Evolutionary conservation across 345 rosid genomes (phyloP).

Genomic region (Populus davidiana): DNA sequence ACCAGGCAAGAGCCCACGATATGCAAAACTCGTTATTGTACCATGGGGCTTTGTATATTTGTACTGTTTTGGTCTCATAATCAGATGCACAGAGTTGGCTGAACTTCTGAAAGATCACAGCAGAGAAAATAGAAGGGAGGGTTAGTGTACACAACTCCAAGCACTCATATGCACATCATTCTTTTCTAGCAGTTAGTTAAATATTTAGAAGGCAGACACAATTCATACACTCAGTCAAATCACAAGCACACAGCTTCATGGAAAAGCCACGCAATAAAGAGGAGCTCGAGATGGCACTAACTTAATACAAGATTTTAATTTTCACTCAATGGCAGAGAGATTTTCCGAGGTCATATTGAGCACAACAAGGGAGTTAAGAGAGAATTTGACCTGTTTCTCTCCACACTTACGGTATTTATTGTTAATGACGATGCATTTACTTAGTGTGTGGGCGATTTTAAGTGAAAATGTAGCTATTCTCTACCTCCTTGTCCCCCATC

Average conservation of each 20-base stretch:
- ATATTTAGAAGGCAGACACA: not conserved
- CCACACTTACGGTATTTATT: not conserved
- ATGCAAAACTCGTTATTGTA: conserved; percentile 63
- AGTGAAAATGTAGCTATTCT: not conserved
- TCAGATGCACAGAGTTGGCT: conserved; percentile 87
- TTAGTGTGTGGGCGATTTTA: not conserved
- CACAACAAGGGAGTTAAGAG: not conserved
- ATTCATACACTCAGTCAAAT: not conserved
- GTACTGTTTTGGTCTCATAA: conserved; percentile 61
- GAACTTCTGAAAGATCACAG: conserved; percentile 63
- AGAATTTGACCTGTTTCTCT: not conserved
- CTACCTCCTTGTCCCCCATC: not conserved
- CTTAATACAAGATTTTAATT: not conserved
- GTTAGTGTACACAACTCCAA: not conserved
- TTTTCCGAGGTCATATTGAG: not conserved
- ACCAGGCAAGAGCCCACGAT: conserved; percentile 86
- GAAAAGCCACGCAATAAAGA: not conserved
- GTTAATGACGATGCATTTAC: not conserved
- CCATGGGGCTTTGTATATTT: conserved; percentile 80
- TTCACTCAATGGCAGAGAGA: not conserved
- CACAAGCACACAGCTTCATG: not conserved
- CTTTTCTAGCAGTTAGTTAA: not conserved
- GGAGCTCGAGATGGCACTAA: not conserved
- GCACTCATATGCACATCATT: not conserved
- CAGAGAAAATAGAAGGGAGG: not conserved